phyloP scores from a whole-genome alignment of 2,329 filamentous ascomycete genomes.

The Fusarium sp. region DNA sequence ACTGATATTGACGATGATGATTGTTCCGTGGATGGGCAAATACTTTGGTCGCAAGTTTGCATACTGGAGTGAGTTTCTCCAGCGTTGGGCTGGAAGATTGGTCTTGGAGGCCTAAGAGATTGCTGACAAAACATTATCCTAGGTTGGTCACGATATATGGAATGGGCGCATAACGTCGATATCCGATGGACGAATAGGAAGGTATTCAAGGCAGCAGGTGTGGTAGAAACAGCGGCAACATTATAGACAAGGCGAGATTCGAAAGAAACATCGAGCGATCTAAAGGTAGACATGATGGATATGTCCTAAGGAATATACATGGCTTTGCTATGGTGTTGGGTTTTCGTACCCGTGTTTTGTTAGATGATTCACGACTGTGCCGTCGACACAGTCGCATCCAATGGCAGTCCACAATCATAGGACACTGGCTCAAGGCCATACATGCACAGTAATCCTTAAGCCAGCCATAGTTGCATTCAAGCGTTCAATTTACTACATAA shows the following conservation, averaged over 20 bases:
- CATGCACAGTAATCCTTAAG: background rate
- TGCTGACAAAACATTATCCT: conserved; percentile 21
- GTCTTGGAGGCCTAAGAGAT: background rate
- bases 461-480: conserved; percentile 3
- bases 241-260: conserved; percentile 50
- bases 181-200: conserved; percentile 71
- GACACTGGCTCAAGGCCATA: background rate
- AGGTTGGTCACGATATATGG: conserved; percentile 96
- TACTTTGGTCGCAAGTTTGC: conserved; percentile 94
- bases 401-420: background rate
- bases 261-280: background rate
- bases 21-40: conserved; percentile 94
- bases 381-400: background rate
- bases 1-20: conserved; percentile 89
- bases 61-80: conserved; percentile 80
- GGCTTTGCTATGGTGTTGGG: conserved; percentile 39
- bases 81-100: background rate
- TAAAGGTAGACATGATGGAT: conserved; percentile 4
- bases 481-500: conserved; percentile 32
- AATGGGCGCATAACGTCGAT: conserved; percentile 88
- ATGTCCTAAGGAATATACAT: conserved; percentile 15
- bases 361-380: conserved; percentile 21
- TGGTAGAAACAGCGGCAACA: conserved; percentile 66
- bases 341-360: conserved; percentile 24
- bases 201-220: conserved; percentile 70